Evolutionary conservation across 306 rosid species (phyloP).

Genomic region (Rubus idaeus): DNA sequence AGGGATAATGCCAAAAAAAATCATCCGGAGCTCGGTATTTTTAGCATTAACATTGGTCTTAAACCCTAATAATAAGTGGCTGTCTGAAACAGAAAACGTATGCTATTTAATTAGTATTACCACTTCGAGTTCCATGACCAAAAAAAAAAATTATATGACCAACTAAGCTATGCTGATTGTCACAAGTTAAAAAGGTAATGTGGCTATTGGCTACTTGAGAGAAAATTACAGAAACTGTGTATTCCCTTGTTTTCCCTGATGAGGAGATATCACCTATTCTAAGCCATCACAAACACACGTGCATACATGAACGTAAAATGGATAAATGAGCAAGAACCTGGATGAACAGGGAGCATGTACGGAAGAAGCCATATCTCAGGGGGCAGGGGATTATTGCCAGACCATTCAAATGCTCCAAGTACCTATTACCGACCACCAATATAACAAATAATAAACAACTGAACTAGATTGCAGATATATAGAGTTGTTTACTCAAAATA

Average conservation of each 20-base stretch:
- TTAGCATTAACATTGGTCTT: background rate
- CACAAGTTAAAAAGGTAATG: background rate
- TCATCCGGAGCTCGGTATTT: background rate
- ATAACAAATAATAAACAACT: background rate
- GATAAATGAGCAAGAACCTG: slow-evolving; percentile 48
- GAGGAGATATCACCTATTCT: background rate
- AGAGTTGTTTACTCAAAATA: background rate
- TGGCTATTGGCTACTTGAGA: background rate
- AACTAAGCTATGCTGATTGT: background rate
- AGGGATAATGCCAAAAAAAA: background rate
- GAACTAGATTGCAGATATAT: background rate
- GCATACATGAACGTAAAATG: background rate
- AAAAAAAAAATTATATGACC: slow-evolving; percentile 3
- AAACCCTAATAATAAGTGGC: background rate
- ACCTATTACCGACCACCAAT: slow-evolving; percentile 47
- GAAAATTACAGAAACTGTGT: background rate
- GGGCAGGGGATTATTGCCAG: slow-evolving; percentile 92
- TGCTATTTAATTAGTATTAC: background rate
- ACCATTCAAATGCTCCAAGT: slow-evolving; percentile 87
- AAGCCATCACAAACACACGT: background rate
- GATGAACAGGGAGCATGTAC: slow-evolving; percentile 74
- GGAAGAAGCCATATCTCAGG: slow-evolving; percentile 96
- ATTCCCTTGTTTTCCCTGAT: background rate
- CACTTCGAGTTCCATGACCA: background rate
- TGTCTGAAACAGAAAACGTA: background rate